Evolutionary conservation across 192 early-diverging fungal genomes (phyloP), one percentile per base, ranked within the genome.

Genomic region (Rhizophagus sp.): DNA sequence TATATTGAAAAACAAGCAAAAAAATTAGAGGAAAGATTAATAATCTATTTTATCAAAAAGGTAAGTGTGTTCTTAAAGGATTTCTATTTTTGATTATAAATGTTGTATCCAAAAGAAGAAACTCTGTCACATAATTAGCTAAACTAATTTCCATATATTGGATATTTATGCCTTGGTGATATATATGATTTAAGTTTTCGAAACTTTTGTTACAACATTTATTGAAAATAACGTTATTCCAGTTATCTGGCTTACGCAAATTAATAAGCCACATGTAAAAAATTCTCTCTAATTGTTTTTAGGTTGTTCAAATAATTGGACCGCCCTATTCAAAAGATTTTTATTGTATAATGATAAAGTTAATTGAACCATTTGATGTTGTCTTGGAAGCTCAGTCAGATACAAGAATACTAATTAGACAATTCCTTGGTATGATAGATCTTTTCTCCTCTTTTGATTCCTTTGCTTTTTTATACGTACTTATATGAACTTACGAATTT

Each of bases 21-120:
- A n/a, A 82, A 84, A 25, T 83, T 93, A 36, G 92, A 95, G 66
- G 91, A 95, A 83, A 93, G 89, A 62, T 82, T 92, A 49, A 84
- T 88, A 57, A 87, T 90, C 30, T 91, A 93, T 83, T 92, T 93
- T 87, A 86, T 94, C 10, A 82, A 86, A 62, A 87, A 84, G 80
- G 87, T 87, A 73, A 25, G 64, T 47, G 12, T 47, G 11, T 19
- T 22, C 50, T 5, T 36, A 41, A 34, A 61, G 13, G 49, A 34
- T 49, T 27, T 63, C 0, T 22, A 1, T 36, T 76, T 15, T 41
- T 44, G 30, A 41, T 34, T 34, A 76, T n/a, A 15, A n/a, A 22
- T 66, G 11, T 27, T 22, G 3, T 12, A 47, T 47, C 44, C 44
- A 47, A 47, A 44, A 44, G 7, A 9, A 13, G 11, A 47, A 47